phyloP scores from a whole-genome alignment of 129 eudicot genomes.

The Flaveria trinervia region DNA sequence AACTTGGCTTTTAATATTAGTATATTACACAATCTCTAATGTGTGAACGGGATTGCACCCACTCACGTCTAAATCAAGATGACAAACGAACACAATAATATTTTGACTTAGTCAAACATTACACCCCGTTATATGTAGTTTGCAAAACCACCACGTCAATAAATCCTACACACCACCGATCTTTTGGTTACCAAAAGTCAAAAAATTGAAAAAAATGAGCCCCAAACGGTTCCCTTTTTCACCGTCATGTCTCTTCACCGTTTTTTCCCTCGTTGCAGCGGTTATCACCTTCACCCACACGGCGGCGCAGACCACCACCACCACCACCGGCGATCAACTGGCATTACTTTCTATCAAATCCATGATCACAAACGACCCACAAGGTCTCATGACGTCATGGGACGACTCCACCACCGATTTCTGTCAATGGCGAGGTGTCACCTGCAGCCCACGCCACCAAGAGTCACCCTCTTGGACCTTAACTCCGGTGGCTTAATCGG shows the following conservation, averaged over 20 bases:
- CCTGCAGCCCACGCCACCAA: constrained; percentile 34
- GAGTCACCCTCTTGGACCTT: constrained; percentile 33
- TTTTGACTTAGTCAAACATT: not conserved
- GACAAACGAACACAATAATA: not conserved
- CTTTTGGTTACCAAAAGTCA: not conserved
- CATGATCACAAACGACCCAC: constrained; percentile 36
- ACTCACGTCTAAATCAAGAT: constrained; percentile 11
- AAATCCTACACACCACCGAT: not conserved
- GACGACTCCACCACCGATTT: constrained; percentile 13
- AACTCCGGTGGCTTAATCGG: constrained; percentile 27
- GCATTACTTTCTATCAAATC: constrained; percentile 33
- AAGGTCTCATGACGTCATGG: constrained; percentile 31
- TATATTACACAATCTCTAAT: no score
- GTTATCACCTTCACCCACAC: not conserved
- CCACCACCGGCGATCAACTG: constrained; percentile 1
- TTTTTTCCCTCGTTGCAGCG: not conserved
- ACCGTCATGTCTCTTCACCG: constrained; percentile 13
- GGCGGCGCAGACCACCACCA: constrained; percentile 16
- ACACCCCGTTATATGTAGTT: not conserved
- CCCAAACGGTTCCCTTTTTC: constrained; percentile 19
- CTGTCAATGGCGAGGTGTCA: constrained; percentile 37
- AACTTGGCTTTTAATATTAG: no score
- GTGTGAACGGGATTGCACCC: not conserved
- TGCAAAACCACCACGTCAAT: not conserved
- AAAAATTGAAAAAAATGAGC: not conserved